Conservation (phyloP, 2,329 filamentous ascomycete genomes). For the Shiraia sp. region DNA sequence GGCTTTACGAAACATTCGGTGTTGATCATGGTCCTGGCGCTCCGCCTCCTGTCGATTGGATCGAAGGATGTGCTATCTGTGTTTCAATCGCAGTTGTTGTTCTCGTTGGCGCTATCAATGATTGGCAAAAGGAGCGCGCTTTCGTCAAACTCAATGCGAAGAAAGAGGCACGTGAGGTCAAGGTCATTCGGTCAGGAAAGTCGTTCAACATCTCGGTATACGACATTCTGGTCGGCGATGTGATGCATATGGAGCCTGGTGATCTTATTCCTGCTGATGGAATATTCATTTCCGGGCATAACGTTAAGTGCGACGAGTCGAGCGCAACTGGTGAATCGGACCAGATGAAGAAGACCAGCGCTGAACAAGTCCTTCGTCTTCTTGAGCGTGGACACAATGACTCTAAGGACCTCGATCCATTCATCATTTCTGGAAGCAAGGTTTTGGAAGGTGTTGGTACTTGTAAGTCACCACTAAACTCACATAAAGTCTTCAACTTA, state of each 20-base stretch:
- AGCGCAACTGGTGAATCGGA: constrained; percentile 76
- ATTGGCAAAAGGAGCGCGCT: constrained; percentile 81
- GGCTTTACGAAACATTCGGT: constrained; percentile 72
- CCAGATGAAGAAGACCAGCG: constrained; percentile 68
- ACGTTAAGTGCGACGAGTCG: constrained; percentile 72
- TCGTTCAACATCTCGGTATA: constrained; percentile 67
- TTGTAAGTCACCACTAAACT: constrained; percentile 73
- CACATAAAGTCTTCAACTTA: too few relatives aligned
- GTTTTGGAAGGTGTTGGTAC: constrained; percentile 75
- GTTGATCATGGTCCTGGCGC: constrained; percentile 56
- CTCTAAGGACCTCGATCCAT: constrained; percentile 73
- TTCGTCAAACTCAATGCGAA: constrained; percentile 81
- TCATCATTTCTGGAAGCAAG: constrained; percentile 85
- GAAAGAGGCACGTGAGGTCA: constrained; percentile 75
- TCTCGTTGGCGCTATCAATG: constrained; percentile 75
- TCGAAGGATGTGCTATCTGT: constrained; percentile 79
- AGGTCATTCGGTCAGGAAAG: constrained; percentile 73
- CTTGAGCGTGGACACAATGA: constrained; percentile 66
- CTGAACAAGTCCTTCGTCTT: constrained; percentile 66
- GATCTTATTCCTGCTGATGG: constrained; percentile 74
- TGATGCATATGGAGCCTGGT: constrained; percentile 71
- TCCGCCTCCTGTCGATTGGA: constrained; percentile 72
- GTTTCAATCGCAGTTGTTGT: constrained; percentile 77
- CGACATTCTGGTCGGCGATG: constrained; percentile 70
- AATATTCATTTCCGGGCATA: constrained; percentile 67